Base-by-base conservation (phyloP, 164 flowering plant genomes). In the Chloranthus sessilifolius region DNA sequence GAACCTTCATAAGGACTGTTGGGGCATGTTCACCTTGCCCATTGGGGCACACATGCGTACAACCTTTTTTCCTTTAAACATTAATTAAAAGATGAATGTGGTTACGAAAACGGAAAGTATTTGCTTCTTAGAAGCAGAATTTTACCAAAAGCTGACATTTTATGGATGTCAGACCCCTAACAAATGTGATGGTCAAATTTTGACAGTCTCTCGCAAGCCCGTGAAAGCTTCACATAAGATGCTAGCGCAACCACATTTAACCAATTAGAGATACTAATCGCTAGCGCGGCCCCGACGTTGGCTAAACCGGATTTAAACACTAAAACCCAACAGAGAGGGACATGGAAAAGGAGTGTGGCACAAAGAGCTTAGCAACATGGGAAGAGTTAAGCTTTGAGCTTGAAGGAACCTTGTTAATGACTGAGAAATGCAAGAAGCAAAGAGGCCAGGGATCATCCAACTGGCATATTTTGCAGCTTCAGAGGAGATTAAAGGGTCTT, bases 281-380 rank as follows among this genome's bases (percentile, higher is more conserved):
- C 58, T 2, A 75, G 23, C 16, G 83, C 81, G 16, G 66, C 83
- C 38, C 87, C 87, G 21, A 63, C 7, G 36, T 50, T 68, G 11
- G 52, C 60, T 16, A 78, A 50, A n/a, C 69, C 72, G 10, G 69
- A 52, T 52, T 75, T 75, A 52, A 67, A 78, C 1, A 81, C 79
- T n/a, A 77, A 36, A 40, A 39, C 58, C 80, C 83, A 81, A 49
- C 78, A 81, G 12, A 78, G 62, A 47, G 75, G 73, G 1, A 78
- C 40, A 45, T 78, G 79, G 27, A 71, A 19, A 40, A 49, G 50
- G 4, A 75, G 63, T 31, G 67, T 39, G 36, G 58, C 58, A 27
- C 24, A 21, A 56, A 17, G 81, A 65, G 62, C 69, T 57, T 9
- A 69, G 17, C 16, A 81, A 58, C 81, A 81, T 52, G 10, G 79